Evolutionary conservation across 108 stramenopile species (phyloP), one percentile per base, ranked within the genome.

Genomic region (Discostella pseudostelligera): DNA sequence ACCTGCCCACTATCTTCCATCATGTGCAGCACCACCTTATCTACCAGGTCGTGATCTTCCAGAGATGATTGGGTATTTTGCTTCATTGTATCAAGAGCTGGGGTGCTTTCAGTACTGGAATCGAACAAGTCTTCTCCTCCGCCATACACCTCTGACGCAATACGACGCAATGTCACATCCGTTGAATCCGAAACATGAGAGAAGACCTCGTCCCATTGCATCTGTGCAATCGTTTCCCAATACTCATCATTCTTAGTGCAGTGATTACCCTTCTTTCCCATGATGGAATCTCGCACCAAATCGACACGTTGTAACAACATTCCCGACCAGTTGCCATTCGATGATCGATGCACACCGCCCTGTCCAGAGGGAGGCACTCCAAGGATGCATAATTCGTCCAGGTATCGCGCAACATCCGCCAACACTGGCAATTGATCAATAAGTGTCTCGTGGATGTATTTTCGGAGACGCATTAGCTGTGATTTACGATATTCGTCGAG

Each of bases 371-470:
- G 37, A 16, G 26, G 37, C 10, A 73, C 78, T 6, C 87, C 82
- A 46, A 87, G 54, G 39, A 94, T 68, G 1, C 79, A 78, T 24
- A 94, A 69, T 69, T 95, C 93, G 64, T 95, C 91, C 65, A 95
- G 79, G 78, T 82, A 88, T 24, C 87, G 50, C 24, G 84, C 86
- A 8, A 93, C 82, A 29, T 86, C 85, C 12, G 79, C 84, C 32
- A 95, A 80, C 10, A 93, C 76, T 8, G 94, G 94, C 3, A 95
- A 51, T 68, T 95, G 94, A 37, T 95, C 94, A 9, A 91, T 43
- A 9, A 93, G 51, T 1, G 82, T 39, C 40, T 87, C 82, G 40
- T 85, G 78, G 16, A 95, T 32, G 67, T 84, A 95, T 62, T 70
- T 81, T 0, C 90, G 82, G n/a, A 84, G 32, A 19, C 94, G 78